These are phyloP conservation scores for Vinca minor DNA, from an alignment of 257 asterid species.

Conservation along the genomic window DNA sequence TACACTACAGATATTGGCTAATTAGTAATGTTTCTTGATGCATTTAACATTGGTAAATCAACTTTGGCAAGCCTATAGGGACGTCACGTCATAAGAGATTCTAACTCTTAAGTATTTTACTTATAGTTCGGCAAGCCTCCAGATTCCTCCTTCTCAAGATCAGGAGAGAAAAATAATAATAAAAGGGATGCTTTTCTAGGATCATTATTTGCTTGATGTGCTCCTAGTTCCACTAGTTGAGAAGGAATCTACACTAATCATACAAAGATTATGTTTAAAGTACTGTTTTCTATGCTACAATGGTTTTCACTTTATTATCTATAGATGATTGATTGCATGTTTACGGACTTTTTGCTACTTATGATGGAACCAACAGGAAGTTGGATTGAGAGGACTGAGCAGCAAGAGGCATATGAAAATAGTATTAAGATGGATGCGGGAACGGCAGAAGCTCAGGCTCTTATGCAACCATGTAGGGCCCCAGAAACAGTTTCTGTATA, in stretches of 20 bases:
- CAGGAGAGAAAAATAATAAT: too few species aligned
- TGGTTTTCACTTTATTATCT: background rate
- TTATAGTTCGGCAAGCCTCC: too few species aligned
- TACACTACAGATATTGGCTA: too few species aligned
- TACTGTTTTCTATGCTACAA: background rate
- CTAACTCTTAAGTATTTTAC: too few species aligned
- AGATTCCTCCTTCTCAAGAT: too few species aligned
- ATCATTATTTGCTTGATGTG: background rate
- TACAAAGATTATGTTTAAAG: background rate
- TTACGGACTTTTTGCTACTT: background rate
- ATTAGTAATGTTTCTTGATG: too few species aligned
- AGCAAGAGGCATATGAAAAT: slow-evolving; percentile 83
- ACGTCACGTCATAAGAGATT: too few species aligned
- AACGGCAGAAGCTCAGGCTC: slow-evolving; percentile 65
- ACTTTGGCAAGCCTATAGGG: too few species aligned
- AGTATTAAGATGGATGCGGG: slow-evolving; percentile 83
- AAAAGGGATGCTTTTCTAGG: too few species aligned
- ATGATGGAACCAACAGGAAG: slow-evolving; percentile 41
- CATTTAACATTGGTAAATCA: too few species aligned
- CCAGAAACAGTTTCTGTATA: slow-evolving; percentile 56
- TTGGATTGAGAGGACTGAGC: slow-evolving; percentile 65
- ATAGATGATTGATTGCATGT: too few species aligned
- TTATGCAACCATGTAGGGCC: slow-evolving; percentile 79
- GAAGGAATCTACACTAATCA: background rate
- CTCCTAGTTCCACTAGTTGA: background rate